These are phyloP conservation scores for Globisporangium emineosum DNA, from an alignment of 352 stramenopile species.

Conservation along the genomic window DNA sequence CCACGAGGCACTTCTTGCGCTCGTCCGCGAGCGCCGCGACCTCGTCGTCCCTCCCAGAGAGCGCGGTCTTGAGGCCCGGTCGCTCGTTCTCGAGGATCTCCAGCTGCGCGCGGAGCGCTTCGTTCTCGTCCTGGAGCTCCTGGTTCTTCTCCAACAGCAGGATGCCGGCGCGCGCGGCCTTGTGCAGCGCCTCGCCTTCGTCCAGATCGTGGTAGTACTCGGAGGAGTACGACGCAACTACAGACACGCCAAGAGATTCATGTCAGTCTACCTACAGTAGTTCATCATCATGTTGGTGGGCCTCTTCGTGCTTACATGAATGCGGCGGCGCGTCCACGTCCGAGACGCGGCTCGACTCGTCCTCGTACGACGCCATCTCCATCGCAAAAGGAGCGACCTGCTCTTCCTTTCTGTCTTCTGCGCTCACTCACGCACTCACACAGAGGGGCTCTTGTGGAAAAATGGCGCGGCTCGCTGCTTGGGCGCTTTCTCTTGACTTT, in stretches of 20 bases:
- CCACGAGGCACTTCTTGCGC: conserved; percentile 39
- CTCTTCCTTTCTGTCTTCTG: not conserved
- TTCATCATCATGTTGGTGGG: too few species aligned
- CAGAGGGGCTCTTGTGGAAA: not conserved
- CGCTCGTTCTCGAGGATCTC: conserved; percentile 47
- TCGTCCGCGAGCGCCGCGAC: conserved; percentile 41
- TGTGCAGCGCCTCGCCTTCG: conserved; percentile 61
- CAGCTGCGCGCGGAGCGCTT: conserved; percentile 55
- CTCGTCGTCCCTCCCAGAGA: conserved; percentile 37
- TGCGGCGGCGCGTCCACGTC: conserved; percentile 15
- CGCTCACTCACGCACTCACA: not conserved
- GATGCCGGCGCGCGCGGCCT: conserved; percentile 66
- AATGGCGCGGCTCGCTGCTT: too few species aligned
- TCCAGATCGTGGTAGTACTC: conserved; percentile 43
- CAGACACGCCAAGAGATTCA: not conserved
- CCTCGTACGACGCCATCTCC: conserved; percentile 7
- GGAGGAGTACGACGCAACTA: conserved; percentile 23
- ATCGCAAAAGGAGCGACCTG: not conserved
- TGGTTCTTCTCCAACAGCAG: conserved; percentile 72
- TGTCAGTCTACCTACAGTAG: too few species aligned
- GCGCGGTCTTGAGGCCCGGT: conserved; percentile 37
- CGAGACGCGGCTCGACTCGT: conserved; percentile 3
- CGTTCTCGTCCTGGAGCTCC: conserved; percentile 58
- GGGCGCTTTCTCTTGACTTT: not conserved
- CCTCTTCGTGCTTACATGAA: conserved; percentile 17